Percentiles rank a stretch among this genome's conserved stretches.
phyloP scores from a whole-genome alignment of 176 grass and related monocot genomes.

The Musa beccarii region DNA sequence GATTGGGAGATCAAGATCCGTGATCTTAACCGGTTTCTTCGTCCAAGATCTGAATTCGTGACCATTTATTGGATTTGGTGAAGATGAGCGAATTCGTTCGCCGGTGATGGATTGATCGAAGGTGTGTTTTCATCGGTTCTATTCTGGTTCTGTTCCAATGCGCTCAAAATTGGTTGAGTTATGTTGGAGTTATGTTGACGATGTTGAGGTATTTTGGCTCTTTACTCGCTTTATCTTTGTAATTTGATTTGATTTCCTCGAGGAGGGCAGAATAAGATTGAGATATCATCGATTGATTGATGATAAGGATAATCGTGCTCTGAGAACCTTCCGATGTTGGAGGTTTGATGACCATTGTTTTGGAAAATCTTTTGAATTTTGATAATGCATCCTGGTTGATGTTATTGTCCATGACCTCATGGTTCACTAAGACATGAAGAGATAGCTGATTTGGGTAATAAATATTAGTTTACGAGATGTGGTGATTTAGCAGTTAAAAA shows the following conservation, averaged over 20 bases:
- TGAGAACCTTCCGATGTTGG: background rate
- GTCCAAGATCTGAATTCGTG: background rate
- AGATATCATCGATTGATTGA: background rate
- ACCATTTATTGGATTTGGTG: background rate
- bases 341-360: background rate
- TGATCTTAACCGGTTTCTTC: background rate
- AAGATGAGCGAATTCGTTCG: background rate
- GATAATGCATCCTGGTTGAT: background rate
- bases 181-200: background rate
- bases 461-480: background rate
- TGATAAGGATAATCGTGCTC: background rate
- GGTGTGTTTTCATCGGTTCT: background rate
- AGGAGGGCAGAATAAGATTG: too few species aligned
- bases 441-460: background rate
- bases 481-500: background rate
- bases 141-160: background rate
- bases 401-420: background rate
- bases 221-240: background rate
- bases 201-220: background rate
- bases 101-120: background rate
- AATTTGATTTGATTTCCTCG: too few species aligned
- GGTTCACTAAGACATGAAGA: too few species aligned
- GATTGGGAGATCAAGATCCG: background rate
- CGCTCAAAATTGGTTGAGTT: background rate
- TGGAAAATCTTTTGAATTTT: background rate